Percentiles rank a stretch among this genome's conserved stretches.
phyloP scores from a whole-genome alignment of 2,329 filamentous ascomycete species.

The Colletotrichum sp. region DNA sequence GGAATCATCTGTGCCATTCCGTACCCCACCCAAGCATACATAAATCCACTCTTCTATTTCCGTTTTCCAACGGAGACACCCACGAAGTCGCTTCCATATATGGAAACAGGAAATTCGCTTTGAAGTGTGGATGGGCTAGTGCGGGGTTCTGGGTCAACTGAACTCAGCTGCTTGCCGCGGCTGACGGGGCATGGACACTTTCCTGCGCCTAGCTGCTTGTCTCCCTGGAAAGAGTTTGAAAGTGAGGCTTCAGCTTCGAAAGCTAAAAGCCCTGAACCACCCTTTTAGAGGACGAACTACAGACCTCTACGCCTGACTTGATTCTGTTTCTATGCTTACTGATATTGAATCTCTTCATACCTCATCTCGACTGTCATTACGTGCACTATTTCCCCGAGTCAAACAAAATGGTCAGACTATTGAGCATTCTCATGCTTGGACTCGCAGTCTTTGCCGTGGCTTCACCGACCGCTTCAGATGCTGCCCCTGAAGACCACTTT shows the following conservation, averaged over 20 bases:
- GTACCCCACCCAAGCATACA: background rate
- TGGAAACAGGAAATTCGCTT: background rate
- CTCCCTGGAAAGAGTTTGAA: background rate
- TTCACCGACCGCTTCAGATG: background rate
- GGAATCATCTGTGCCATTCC: background rate
- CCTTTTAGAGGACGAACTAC: background rate
- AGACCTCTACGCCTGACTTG: background rate
- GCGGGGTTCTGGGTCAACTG: background rate
- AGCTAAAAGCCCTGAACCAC: background rate
- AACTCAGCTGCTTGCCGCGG: background rate
- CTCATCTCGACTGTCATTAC: background rate
- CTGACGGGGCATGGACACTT: background rate
- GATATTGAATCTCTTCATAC: background rate
- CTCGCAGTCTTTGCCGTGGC: background rate
- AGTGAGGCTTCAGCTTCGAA: background rate
- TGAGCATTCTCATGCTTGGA: background rate
- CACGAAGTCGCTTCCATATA: background rate
- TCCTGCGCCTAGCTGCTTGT: background rate
- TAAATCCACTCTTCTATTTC: background rate
- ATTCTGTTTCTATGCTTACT: background rate
- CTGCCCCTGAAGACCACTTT: background rate
- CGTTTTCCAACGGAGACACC: background rate
- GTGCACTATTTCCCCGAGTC: background rate
- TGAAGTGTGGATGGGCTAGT: background rate
- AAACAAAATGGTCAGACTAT: background rate